phyloP scores from a whole-genome alignment of 331 rosid species.

The Ulmus americana region DNA sequence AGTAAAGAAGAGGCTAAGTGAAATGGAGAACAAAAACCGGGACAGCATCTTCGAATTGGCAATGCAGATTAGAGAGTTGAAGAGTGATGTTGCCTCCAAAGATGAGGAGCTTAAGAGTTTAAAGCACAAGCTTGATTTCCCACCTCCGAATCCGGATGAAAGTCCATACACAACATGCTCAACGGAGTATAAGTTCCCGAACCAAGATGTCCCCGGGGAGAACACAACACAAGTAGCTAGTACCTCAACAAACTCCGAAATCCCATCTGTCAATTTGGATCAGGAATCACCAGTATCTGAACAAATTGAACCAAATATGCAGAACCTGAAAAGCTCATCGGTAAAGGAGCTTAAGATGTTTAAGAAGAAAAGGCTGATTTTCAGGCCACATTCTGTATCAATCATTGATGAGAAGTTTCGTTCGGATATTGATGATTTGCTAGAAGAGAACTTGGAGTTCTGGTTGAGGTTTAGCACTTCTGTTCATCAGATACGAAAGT shows the following conservation, averaged over 20 bases:
- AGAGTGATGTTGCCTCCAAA: constrained; percentile 40
- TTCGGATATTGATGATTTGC: constrained; percentile 47
- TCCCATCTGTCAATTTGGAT: constrained; percentile 23
- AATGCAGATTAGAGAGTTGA: constrained; percentile 64
- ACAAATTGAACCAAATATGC: constrained; percentile 21
- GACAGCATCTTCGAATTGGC: constrained; percentile 57
- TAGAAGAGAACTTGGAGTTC: constrained; percentile 76
- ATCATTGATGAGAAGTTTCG: constrained; percentile 53
- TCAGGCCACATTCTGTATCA: constrained; percentile 29
- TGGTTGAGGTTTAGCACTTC: constrained; percentile 88
- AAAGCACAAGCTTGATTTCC: constrained; percentile 32
- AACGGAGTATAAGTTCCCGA: constrained; percentile 41
- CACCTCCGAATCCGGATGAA: constrained; percentile 32
- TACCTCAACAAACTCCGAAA: constrained; percentile 22
- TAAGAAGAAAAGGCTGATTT: constrained; percentile 16
- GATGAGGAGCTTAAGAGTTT: constrained; percentile 53
- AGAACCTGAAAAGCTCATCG: neutral
- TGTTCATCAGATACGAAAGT: constrained; percentile 75
- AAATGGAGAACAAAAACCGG: constrained; percentile 57
- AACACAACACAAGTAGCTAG: constrained; percentile 22
- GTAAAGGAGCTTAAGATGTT: constrained; percentile 13
- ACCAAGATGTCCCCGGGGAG: constrained; percentile 32
- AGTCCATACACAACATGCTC: constrained; percentile 28
- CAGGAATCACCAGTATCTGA: constrained; percentile 13
- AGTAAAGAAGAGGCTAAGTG: constrained; percentile 51